Percentiles rank a stretch among this genome's conserved stretches.
Evolutionary conservation across 225 moss, liverwort and hornwort genomes (phyloP).

Genomic region (Lunularia cruciata): DNA sequence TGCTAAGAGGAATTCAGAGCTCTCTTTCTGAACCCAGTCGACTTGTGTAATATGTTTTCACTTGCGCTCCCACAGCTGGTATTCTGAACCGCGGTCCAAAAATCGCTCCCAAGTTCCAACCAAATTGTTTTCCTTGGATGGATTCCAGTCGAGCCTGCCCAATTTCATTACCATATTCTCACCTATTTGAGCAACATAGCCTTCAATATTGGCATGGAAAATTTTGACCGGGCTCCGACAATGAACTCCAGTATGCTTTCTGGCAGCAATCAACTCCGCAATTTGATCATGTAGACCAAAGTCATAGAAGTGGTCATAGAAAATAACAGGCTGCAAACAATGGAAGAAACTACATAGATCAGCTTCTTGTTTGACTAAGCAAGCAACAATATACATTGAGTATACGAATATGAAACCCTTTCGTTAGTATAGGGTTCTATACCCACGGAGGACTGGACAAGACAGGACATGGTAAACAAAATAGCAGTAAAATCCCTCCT

Average conservation of each 20-base stretch:
- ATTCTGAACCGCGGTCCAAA: constrained; percentile 62
- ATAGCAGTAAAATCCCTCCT: too few relatives aligned
- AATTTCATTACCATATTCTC: constrained; percentile 76
- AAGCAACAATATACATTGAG: too few relatives aligned
- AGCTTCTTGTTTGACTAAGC: too few relatives aligned
- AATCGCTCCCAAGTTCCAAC: constrained; percentile 65
- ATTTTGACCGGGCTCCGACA: constrained; percentile 77
- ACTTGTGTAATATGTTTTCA: neutral
- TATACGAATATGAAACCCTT: too few relatives aligned
- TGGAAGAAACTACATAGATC: neutral
- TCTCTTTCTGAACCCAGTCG: neutral
- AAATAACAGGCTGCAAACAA: constrained; percentile 71
- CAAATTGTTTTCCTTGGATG: constrained; percentile 80
- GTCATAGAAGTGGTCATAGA: constrained; percentile 91
- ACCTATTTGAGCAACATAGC: constrained; percentile 77
- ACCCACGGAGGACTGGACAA: too few relatives aligned
- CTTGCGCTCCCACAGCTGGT: constrained; percentile 77
- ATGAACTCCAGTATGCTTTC: constrained; percentile 69
- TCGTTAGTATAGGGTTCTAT: too few relatives aligned
- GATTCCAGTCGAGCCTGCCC: constrained; percentile 84
- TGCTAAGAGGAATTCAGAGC: too few relatives aligned
- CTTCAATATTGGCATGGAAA: constrained; percentile 80
- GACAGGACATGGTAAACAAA: too few relatives aligned
- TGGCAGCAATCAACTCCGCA: constrained; percentile 74
- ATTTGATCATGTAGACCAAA: constrained; percentile 87